phyloP scores from a whole-genome alignment of 352 stramenopile species.

The Pythium monospermum region DNA sequence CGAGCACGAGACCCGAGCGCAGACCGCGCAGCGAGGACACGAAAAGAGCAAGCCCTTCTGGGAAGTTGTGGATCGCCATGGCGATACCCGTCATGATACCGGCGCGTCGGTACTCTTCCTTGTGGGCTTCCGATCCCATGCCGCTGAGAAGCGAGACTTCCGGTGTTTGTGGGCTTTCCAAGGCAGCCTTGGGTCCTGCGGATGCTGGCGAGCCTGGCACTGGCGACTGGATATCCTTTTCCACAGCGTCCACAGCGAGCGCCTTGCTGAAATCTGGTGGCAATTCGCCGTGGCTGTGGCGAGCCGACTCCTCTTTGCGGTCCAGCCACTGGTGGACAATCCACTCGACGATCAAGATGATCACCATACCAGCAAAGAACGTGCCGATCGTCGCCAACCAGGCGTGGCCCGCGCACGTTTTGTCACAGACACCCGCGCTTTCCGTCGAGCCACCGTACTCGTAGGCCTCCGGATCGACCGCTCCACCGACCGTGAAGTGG shows the following conservation, averaged over 20 bases:
- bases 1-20: conserved; percentile 85
- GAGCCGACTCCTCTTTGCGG: conserved; percentile 6
- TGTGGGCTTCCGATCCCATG: conserved; percentile 21
- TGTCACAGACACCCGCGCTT: conserved; percentile 43
- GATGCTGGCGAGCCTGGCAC: conserved; percentile 6
- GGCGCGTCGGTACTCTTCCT: conserved; percentile 67
- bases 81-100: conserved; percentile 92
- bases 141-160: conserved; percentile 12
- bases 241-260: conserved; percentile 9
- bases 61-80: conserved; percentile 97
- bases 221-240: conserved; percentile 23
- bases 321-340: conserved; percentile 53
- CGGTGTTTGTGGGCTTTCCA: conserved; percentile 2
- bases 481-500: conserved; percentile 44
- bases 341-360: conserved; percentile 64
- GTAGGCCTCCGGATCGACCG: conserved; percentile 57
- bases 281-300: conserved; percentile 29
- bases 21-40: conserved; percentile 90
- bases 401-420: conserved; percentile 49
- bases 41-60: conserved; percentile 95
- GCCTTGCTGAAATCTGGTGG: conserved; percentile 22
- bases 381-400: conserved; percentile 50
- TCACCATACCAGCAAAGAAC: conserved; percentile 55
- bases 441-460: conserved; percentile 40
- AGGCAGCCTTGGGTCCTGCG: background rate